Base-by-base conservation (phyloP, 495 filamentous ascomycete genomes). In the Aspergillus sparsus region DNA sequence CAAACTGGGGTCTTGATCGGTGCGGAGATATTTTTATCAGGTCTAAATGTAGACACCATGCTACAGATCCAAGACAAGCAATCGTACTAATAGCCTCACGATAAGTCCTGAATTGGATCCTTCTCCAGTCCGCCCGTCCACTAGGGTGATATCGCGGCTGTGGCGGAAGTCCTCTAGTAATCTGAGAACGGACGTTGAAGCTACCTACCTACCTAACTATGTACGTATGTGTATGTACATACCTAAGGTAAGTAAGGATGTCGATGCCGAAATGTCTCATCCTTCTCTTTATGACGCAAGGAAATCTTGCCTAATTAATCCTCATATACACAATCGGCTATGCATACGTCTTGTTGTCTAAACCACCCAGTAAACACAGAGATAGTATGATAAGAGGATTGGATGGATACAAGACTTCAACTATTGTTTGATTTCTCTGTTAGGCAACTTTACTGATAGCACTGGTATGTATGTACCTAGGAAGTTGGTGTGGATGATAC, bases 131-230 rank as follows among this genome's bases (percentile, higher is more conserved):
- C 16, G 55, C 10, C 6, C 44, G 60, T 63, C 55, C 50, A 44
- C 53, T 34, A 45, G 53, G 41, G 27, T 60, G 65, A 66, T 64
- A 60, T 66, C 60, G 69, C 67, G 67, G 69, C 53, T 72, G 60
- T 68, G 64, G 69, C 67, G 65, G 68, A 55, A 65, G 39, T 49
- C 37, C 53, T 21, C 45, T 3, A 34, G 46, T 53, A 33, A 27
- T 36, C 11, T 10, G 7, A 33, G 33, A 12, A 55, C 21, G 21
- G 37, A 39, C 16, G 9, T 55, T 45, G 50, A 60, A 49, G 49
- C 33, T 16, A 61, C 46, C 21, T 27, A 27, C 21, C 21, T 27
- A 27, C 1, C 21, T 27, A 27, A 27, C 21, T 27, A 27, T 27
- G 21, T 27, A 27, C 21, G 21, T 27, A 3, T 27, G 1, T 27